Base-by-base conservation (phyloP, 495 filamentous ascomycete species). In the Xanthoparmelia taractica region DNA sequence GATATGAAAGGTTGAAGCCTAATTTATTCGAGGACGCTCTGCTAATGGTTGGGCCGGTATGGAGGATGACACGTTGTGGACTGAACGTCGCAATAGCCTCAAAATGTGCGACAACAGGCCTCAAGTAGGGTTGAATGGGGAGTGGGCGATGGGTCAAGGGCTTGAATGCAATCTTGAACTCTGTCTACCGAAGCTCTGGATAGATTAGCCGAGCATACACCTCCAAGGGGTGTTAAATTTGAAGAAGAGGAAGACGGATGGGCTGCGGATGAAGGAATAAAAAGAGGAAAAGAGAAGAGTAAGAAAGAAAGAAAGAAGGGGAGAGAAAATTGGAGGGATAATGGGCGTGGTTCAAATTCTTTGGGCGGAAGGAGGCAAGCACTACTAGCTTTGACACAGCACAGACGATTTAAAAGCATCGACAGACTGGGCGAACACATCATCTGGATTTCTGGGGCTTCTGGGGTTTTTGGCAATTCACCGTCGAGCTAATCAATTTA, bases 331-430 rank as follows among this genome's bases (percentile, higher is more conserved):
- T 36, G 57, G 38, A 57, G 56, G 61, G 61, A 57, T 45, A 63
- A n/a, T 57, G 38, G 45, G 61, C 55, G 45, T 56, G 65, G 61
- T 34, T 52, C 17, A 37, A 62, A 66, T 54, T 63, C 59, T 65
- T 60, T 65, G 57, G 61, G 64, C 67, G 67, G 67, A 68, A 68
- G 64, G 60, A 66, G 59, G 66, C 61, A 65, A 63, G 66, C 66
- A 68, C 63, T 68, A 68, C 50, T 54, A 54, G 66, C 56, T 65
- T 63, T 68, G 50, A 62, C 57, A 65, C 59, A 65, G 63, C 55
- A 65, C 59, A 65, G 57, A 65, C 66, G 59, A 65, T 5, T 33
- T 10, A 54, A 52, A 54, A 68, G 63, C 48, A 55, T 58, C 45
- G 63, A 59, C 48, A 57, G 65, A 55, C 58, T 55, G 63, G 63